These are phyloP conservation scores for Penicillium aurantiogriseum DNA, from an alignment of 2,329 filamentous ascomycete genomes.

Conservation along the genomic window DNA sequence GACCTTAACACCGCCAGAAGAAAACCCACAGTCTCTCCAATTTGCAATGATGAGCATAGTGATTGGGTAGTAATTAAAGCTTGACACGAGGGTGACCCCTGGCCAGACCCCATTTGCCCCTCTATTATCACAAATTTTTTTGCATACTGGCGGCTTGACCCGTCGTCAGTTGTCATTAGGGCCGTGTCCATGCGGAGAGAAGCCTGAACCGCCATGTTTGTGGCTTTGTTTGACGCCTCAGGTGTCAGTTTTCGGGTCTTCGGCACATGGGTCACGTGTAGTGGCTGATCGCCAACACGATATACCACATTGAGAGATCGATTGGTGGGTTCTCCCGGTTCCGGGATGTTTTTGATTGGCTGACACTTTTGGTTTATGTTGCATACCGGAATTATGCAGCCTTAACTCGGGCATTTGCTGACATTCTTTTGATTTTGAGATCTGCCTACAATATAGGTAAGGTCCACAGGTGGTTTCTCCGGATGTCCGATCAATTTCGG, in stretches of 20 bases:
- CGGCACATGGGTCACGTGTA: slow-evolving; percentile 3
- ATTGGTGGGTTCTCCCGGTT: not conserved
- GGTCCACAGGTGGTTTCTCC: too few relatives aligned
- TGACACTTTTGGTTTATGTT: not conserved
- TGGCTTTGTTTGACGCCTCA: not conserved
- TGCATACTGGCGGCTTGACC: slow-evolving; percentile 1
- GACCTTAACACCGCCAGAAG: not conserved
- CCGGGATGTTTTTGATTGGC: not conserved
- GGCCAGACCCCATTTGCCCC: not conserved
- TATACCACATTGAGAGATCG: not conserved
- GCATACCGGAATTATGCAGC: not conserved
- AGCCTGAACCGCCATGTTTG: not conserved
- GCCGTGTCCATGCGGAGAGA: not conserved
- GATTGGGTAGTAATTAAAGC: slow-evolving; percentile 3
- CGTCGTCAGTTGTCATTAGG: not conserved
- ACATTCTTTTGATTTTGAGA: not conserved
- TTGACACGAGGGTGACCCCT: not conserved
- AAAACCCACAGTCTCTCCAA: not conserved
- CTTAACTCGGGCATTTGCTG: not conserved
- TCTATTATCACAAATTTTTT: not conserved
- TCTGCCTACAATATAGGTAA: too few relatives aligned
- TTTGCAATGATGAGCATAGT: not conserved
- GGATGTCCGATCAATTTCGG: not conserved
- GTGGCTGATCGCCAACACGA: not conserved
- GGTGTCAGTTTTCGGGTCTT: slow-evolving; percentile 1